Base-by-base conservation (phyloP, 306 rosid species). In the Clitoria ternatea region DNA sequence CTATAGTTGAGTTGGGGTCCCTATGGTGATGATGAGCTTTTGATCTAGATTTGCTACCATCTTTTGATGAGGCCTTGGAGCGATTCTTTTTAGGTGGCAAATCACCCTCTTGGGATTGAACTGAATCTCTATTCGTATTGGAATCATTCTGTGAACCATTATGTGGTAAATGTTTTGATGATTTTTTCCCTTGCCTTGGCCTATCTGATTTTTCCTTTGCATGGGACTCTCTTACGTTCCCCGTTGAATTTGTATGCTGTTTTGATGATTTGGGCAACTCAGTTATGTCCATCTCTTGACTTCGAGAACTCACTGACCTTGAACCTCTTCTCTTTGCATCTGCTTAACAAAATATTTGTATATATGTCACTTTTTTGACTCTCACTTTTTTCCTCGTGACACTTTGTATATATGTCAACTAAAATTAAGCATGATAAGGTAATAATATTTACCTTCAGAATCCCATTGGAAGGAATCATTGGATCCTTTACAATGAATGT, bases 1-100 rank as follows among this genome's bases (percentile, higher is more conserved):
- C 70, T 12, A 52, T 17, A 3, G 62, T 30, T 40, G 66, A 65
- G 13, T 62, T 19, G 7, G 17, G 22, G 13, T 83, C 85, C 5
- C 29, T 35, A 7, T 10, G 29, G 47, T 13, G 8, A 33, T 13
- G 37, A 33, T 42, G 77, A 3, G 74, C 9, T 82, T 72, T 89
- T 43, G 72, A 26, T 79, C 82, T 87, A 0, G 73, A 20, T 61
- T 39, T 87, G 4, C 77, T 53, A 6, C 45, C 37, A 36, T 87
- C 96, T 54, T 80, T 91, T 7, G 87, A 61, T 7, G 87, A 61
- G 35, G 77, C 86, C 84, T 85, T 94, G 50, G 90, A 63, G 15
- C 85, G 62, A 22, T 56, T 20, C 78, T 66, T 70, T 56, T 52
- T 64, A 5, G 88, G 39, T 24, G 85, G 80, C 3, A 83, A 70